A percentile compares a stretch with the other conserved stretches of the same genome.
phyloP scores from a whole-genome alignment of 2,329 filamentous ascomycete genomes.

The Arthrobotrys musiformis region DNA sequence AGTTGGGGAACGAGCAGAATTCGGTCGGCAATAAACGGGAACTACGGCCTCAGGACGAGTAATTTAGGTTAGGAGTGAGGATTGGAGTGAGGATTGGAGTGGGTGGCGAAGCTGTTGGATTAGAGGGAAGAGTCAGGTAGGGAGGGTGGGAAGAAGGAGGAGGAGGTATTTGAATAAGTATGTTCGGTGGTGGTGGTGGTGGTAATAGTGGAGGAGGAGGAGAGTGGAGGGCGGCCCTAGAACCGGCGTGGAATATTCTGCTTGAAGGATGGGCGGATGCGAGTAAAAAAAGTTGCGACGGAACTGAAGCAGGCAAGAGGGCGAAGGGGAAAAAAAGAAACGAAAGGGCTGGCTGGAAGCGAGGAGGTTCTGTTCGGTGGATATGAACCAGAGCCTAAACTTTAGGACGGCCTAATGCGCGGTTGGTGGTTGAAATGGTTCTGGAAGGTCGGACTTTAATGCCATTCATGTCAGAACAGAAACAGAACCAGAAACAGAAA shows the following conservation, averaged over 20 bases:
- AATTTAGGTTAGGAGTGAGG: neutral
- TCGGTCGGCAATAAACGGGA: conserved; percentile 13
- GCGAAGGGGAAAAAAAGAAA: conserved; percentile 38
- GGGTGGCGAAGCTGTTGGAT: neutral
- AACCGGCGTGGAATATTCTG: conserved; percentile 42
- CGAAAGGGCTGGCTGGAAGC: conserved; percentile 28
- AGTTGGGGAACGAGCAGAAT: conserved; percentile 1
- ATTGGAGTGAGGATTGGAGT: neutral
- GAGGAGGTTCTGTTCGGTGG: conserved; percentile 1
- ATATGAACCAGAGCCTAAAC: neutral
- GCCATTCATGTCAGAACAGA: too few relatives aligned
- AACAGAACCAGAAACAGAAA: neutral
- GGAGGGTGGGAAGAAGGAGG: neutral
- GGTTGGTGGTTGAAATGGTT: conserved; percentile 17
- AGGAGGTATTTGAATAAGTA: neutral
- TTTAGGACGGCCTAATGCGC: conserved; percentile 33
- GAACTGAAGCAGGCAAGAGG: conserved; percentile 24
- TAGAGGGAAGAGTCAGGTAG: neutral
- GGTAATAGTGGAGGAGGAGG: neutral
- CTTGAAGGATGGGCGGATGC: conserved; percentile 25
- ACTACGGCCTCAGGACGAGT: neutral
- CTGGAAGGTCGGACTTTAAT: conserved; percentile 37
- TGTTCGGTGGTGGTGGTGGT: neutral
- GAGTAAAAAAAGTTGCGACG: conserved; percentile 14
- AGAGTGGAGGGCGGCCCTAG: conserved; percentile 1